Percentiles rank a stretch among this genome's conserved stretches.
phyloP scores from a whole-genome alignment of 2,329 filamentous ascomycete genomes.

The Tolypocladium tundrense region DNA sequence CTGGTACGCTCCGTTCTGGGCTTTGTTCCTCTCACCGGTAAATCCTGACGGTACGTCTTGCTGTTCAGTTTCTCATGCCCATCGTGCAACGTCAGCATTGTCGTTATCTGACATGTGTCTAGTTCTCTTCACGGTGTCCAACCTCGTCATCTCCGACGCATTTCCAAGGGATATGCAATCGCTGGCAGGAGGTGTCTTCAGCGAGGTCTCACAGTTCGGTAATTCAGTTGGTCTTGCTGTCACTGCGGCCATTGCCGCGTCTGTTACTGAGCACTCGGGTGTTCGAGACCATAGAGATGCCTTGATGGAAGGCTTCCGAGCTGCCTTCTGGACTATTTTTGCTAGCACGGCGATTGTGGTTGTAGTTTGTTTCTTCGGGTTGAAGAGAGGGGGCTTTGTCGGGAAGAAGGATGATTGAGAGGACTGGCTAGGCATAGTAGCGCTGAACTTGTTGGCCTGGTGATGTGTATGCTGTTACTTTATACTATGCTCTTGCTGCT shows the following conservation, averaged over 20 bases:
- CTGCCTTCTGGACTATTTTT: constrained; percentile 43
- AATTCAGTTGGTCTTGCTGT: constrained; percentile 41
- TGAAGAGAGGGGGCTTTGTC: constrained; percentile 35
- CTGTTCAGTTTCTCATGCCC: background rate
- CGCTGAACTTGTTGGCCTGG: background rate
- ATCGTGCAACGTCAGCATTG: too few species aligned
- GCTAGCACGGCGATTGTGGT: constrained; percentile 26
- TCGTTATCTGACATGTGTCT: background rate
- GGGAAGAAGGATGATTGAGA: constrained; percentile 28
- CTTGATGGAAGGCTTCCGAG: constrained; percentile 40
- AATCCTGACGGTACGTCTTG: constrained; percentile 26
- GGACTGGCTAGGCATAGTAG: background rate
- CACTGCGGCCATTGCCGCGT: constrained; percentile 35
- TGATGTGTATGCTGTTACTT: too few species aligned
- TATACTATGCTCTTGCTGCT: too few species aligned
- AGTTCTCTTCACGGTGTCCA: constrained; percentile 45
- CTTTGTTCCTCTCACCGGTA: constrained; percentile 32
- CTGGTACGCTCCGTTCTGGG: constrained; percentile 36
- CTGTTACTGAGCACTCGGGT: constrained; percentile 29
- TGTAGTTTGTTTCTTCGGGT: constrained; percentile 22
- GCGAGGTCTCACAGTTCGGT: constrained; percentile 47
- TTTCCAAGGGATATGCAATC: constrained; percentile 45
- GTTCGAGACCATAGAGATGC: constrained; percentile 15
- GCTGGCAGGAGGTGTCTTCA: constrained; percentile 50
- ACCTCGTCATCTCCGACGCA: constrained; percentile 42